Evolutionary conservation across 257 asterid species (phyloP).

Genomic region (Mentha longifolia): DNA sequence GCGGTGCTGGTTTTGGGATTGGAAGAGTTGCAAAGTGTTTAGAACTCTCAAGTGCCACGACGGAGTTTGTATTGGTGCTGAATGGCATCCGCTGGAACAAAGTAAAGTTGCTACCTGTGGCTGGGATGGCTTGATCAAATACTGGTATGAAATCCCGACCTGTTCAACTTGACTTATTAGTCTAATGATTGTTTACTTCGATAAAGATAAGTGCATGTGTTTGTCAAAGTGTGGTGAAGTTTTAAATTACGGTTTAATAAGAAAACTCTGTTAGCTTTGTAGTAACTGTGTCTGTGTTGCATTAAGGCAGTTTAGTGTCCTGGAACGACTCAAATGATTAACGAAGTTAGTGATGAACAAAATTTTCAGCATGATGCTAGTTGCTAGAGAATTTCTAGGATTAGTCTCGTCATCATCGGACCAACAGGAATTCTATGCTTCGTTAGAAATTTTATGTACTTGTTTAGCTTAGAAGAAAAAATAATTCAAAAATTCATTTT

Average conservation of each 20-base stretch:
- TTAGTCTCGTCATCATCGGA: conserved; percentile 9
- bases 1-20: conserved; percentile 99
- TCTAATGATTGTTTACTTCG: conserved; percentile 11
- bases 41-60: conserved; percentile 93
- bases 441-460: neutral
- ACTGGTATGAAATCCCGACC: conserved; percentile 67
- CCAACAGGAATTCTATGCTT: neutral
- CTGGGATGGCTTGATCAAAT: conserved; percentile 99
- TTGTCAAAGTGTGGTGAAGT: neutral
- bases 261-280: conserved; percentile 19
- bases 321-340: neutral
- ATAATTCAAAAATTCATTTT: too few species aligned
- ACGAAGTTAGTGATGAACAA: neutral
- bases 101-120: conserved; percentile 99
- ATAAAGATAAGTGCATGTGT: neutral
- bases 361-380: neutral
- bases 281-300: conserved; percentile 12
- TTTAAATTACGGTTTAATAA: conserved; percentile 5
- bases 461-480: neutral
- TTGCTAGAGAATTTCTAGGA: conserved; percentile 8
- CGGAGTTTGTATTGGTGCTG: conserved; percentile 92
- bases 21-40: conserved; percentile 98
- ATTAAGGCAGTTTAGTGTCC: neutral
- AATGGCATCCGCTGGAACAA: conserved; percentile 99
- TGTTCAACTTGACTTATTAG: conserved; percentile 16